Evolutionary conservation across 345 rosid species (phyloP), one percentile per base, ranked within the genome.

Genomic region (Moricandia moricandioides): DNA sequence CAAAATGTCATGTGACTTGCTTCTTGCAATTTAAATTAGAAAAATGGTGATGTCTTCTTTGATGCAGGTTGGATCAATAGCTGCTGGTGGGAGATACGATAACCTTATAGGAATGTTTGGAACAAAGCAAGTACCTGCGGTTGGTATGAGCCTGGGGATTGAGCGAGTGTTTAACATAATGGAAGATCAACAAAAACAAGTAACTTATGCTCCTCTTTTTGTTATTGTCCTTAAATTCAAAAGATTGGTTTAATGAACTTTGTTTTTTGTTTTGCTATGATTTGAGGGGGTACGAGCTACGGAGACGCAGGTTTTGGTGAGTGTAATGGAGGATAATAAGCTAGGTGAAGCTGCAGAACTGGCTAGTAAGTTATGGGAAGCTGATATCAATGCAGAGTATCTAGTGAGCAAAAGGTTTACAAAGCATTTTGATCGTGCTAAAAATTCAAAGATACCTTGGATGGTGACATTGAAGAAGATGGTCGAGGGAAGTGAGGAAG

Each of bases 71-170:
- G 98, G 99, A 72, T 83, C 93, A 40, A 89, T 95, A 69, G 99
- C 87, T 73, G 99, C 96, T 67, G 97, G 99, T 67, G 99, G 97
- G 16, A 84, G 97, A 18, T 92, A 95, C 21, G 99, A 95, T 82
- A 87, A 90, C 74, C 93, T 95, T 59, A 88, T 92, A 14, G 97
- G 93, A 73, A 95, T 85, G 86, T 90, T 90, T 80, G 96, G 99
- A 70, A 77, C 86, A 30, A 88, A 88, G 82, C 91, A 86, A 83
- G 97, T 95, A 60, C 99, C 97, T 3, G 92, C 97, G 6, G 97
- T 92, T 78, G 97, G 99, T 8, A 81, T 91, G 81, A 92, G 99
- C 81, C 90, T 92, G 54, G 99, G 97, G 40, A 95, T 95, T 49
- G 97, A 95, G 71, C 84, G 97, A 52, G 96, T 92, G 55, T 87